A percentile compares a stretch with the other conserved stretches of the same genome.
Evolutionary conservation across 2,329 filamentous ascomycete genomes (phyloP).

Genomic region (Cordyceps cicadae): DNA sequence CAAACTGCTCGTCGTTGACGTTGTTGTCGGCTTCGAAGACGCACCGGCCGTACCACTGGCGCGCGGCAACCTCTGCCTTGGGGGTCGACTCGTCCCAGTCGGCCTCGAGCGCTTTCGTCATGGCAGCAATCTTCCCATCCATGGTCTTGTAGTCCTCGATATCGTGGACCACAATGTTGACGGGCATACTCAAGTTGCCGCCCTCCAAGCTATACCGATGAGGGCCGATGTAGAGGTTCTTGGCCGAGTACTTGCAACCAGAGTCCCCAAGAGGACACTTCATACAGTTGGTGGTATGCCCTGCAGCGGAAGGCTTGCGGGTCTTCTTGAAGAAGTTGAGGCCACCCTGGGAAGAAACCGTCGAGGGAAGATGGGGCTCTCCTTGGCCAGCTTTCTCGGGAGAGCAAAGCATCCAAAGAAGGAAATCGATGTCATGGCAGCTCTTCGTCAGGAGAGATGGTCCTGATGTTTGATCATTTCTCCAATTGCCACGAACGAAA

Average conservation of each 20-base stretch:
- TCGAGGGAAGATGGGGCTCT: constrained; percentile 62
- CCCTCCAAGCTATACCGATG: constrained; percentile 51
- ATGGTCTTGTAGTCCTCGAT: constrained; percentile 66
- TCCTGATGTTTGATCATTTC: constrained; percentile 65
- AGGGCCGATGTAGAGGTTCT: constrained; percentile 68
- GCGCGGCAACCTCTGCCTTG: constrained; percentile 36
- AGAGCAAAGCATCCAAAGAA: constrained; percentile 84
- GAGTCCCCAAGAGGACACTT: constrained; percentile 59
- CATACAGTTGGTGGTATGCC: constrained; percentile 76
- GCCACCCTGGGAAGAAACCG: constrained; percentile 66
- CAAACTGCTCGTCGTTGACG: constrained; percentile 86
- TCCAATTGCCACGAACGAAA: constrained; percentile 91
- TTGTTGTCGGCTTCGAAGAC: constrained; percentile 91
- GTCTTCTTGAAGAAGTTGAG: constrained; percentile 69
- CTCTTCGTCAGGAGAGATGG: constrained; percentile 88
- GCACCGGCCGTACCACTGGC: constrained; percentile 85
- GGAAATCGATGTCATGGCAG: constrained; percentile 89
- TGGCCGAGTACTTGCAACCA: constrained; percentile 77
- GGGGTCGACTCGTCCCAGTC: constrained; percentile 46
- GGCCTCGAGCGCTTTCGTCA: constrained; percentile 38
- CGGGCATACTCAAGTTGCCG: constrained; percentile 69
- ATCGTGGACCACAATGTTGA: constrained; percentile 83
- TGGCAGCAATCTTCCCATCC: constrained; percentile 29
- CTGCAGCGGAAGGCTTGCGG: constrained; percentile 69
- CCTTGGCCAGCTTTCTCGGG: constrained; percentile 40